Base-by-base conservation (phyloP, 495 filamentous ascomycete genomes). In the Aspergillus campestris region DNA sequence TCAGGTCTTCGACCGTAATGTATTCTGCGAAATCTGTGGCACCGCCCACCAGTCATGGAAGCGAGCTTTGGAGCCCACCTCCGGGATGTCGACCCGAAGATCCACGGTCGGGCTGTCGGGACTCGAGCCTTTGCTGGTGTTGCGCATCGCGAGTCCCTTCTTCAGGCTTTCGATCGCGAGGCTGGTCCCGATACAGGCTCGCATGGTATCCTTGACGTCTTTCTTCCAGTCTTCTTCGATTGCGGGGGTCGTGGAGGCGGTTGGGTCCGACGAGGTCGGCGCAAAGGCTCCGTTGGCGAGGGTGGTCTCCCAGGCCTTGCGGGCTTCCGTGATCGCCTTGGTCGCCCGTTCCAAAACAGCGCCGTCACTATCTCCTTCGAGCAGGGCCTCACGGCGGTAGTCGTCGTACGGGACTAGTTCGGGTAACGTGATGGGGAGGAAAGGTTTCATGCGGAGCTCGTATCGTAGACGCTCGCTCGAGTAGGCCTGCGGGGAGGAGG, bases 381-480 rank as follows among this genome's bases (percentile, higher is more conserved):
- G 58, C 1, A 65, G 59, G 11, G 66, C 58, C 28, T 69, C 65
- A 1, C 56, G 57, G 11, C 55, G 49, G 52, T 86, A 86, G 15
- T 81, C 74, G 5, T 80, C 75, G 45, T 74, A 88, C 0, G 80
- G 67, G 0, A 84, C 78, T n/a, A 89, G 65, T 48, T 82, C 78
- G 0, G 89, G 87, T 7, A 88, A 63, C 14, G 73, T 71, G 34
- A 96, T 78, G 5, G 66, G 56, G 6, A 82, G 66, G 48, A 94
- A 96, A 0, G 89, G 88, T 55, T 87, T 91, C 89, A 95, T 92
- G 31, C 92, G 84, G 3, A 94, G 65, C 50, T 92, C 82, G 62
- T 95, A 94, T 6, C 90, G 80, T 24, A 91, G 65, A 30, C 60
- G 60, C 47, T 88, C 78, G 27, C 70, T 77, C 38, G 81, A 78